Percentiles rank a stretch among this genome's conserved stretches.
These are phyloP conservation scores for Solanum stenotomum DNA, from an alignment of 257 asterid genomes.

Conservation along the genomic window DNA sequence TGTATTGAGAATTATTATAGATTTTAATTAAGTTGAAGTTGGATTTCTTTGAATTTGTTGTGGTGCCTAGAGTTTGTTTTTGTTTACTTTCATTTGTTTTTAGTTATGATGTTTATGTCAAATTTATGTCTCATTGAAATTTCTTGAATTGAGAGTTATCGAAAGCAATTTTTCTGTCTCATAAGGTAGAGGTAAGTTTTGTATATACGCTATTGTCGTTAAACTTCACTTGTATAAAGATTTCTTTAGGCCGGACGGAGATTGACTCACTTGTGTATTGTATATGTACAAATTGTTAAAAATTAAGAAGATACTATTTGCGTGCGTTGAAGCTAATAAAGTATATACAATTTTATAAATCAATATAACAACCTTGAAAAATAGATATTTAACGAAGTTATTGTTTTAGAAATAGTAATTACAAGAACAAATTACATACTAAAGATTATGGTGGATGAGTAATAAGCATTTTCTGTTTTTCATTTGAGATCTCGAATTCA, in stretches of 20 bases:
- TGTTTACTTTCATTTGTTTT: neutral
- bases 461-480: neutral
- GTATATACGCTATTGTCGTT: neutral
- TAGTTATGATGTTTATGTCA: neutral
- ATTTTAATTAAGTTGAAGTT: neutral
- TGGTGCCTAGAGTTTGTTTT: neutral
- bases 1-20: neutral
- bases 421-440: no score
- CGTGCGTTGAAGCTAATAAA: neutral
- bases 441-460: neutral
- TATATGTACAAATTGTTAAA: no score
- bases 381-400: neutral
- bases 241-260: no score
- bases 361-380: no score
- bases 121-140: no score
- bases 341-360: no score
- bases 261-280: neutral
- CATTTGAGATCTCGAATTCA: neutral
- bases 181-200: no score
- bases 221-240: no score
- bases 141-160: neutral
- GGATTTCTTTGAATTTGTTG: neutral
- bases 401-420: no score
- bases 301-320: neutral
- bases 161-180: fast-evolving